Evolutionary conservation across 2,329 filamentous ascomycete genomes (phyloP), one percentile per base, ranked within the genome.

Genomic region (Aspergillus novofumigatus): DNA sequence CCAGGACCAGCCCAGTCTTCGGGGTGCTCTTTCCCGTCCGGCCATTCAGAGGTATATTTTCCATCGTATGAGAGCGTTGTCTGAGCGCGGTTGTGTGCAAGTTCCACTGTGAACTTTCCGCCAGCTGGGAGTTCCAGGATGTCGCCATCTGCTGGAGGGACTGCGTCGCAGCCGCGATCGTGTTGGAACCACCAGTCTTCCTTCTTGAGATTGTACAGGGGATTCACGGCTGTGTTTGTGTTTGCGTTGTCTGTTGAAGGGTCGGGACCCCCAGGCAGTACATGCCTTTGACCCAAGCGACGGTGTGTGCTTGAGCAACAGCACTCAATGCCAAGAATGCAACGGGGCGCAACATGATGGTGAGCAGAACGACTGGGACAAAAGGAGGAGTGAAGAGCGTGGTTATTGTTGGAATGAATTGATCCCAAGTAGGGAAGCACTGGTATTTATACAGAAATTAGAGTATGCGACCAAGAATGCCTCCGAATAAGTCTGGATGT

Each of bases 131-230:
- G 69, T 28, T 76, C 72, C 45, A 83, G 74, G 29, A 75, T 71
- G 11, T 73, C 69, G 11, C 69, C 72, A 1, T 64, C 62, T 10
- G 65, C 59, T 1, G 74, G 74, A 8, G 72, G 77, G 7, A 72
- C 74, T 10, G 65, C 60, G 57, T 81, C 73, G 59, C 80, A 82
- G 45, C 77, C 77, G 9, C 79, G 76, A 57, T 79, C 74, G 56
- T 75, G 72, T 59, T 82, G 80, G 71, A 80, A 80, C 79, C 79
- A 82, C 78, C 79, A 81, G n/a, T 80, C 60, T 23, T 68, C 66
- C 55, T 76, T 73, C 17, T 70, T 59, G n/a, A 81, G 74, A 28
- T 79, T 60, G 62, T 74, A 81, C 25, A 82, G 72, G 3, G 80
- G 80, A 51, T 73, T 69, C n/a, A 81, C 78, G 21, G 70, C 75